These are phyloP conservation scores for Pythium angustatum DNA, from an alignment of 352 stramenopile genomes.

Conservation along the genomic window DNA sequence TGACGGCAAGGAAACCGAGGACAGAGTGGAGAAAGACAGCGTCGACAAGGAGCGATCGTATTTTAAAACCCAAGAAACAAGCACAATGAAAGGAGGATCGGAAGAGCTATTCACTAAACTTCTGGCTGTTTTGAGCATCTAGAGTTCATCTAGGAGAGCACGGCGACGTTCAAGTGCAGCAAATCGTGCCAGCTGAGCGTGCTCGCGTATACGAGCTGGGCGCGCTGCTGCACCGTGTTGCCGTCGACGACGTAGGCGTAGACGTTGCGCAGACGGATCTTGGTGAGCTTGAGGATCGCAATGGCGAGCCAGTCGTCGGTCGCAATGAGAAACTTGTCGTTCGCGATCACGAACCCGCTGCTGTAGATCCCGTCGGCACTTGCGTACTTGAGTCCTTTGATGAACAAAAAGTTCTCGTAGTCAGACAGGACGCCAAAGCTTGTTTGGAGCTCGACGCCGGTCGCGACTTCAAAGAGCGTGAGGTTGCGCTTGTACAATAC, in stretches of 20 bases:
- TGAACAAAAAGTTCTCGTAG: conserved; percentile 50
- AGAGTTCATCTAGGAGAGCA: conserved; percentile 25
- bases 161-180: conserved; percentile 28
- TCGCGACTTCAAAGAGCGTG: conserved; percentile 22
- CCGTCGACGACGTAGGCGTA: conserved; percentile 43
- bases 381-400: conserved; percentile 38
- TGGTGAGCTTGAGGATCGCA: conserved; percentile 45
- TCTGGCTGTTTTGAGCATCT: not conserved
- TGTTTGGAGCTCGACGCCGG: conserved; percentile 16
- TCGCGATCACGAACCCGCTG: conserved; percentile 58
- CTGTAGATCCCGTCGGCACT: conserved; percentile 57
- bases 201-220: conserved; percentile 34
- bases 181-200: conserved; percentile 32
- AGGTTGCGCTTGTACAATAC: conserved; percentile 10
- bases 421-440: conserved; percentile 33
- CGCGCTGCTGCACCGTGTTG: conserved; percentile 30
- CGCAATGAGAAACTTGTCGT: conserved; percentile 48
- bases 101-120: not conserved
- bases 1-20: conserved; percentile 30
- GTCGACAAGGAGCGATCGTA: no score
- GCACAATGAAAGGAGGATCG: not conserved
- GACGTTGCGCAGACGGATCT: conserved; percentile 41
- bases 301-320: conserved; percentile 46
- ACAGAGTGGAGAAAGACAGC: no score
- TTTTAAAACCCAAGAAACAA: not conserved